These are phyloP conservation scores for Boletus rubroflammeus DNA, from an alignment of 768 basidiomycete species.

Conservation along the genomic window DNA sequence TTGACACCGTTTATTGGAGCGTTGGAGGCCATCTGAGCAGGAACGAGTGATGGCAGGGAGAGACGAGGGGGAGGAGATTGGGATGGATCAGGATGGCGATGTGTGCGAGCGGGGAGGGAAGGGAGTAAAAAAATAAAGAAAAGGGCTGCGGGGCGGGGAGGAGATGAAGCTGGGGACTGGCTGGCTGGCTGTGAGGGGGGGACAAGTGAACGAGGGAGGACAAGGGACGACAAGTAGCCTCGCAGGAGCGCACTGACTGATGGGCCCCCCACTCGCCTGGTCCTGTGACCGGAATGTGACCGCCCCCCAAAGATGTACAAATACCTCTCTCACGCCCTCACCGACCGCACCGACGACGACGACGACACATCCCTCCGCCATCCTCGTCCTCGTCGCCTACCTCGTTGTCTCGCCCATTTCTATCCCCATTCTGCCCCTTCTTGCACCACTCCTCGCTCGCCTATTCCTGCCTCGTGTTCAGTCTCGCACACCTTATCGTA, in stretches of 20 bases:
- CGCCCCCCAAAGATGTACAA: conserved; percentile 32
- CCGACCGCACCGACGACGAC: conserved; percentile 1
- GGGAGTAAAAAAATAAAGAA: neutral
- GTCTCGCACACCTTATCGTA: conserved; percentile 4
- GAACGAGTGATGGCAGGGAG: conserved; percentile 1
- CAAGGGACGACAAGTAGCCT: conserved; percentile 20
- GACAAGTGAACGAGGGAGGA: conserved; percentile 20
- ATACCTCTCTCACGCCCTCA: conserved; percentile 12
- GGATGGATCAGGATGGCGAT: conserved; percentile 16
- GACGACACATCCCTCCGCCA: neutral
- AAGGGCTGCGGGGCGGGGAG: conserved; percentile 4
- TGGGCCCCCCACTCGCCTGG: conserved; percentile 9
- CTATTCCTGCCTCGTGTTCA: neutral
- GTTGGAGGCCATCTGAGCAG: conserved; percentile 60
- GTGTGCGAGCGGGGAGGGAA: conserved; percentile 1
- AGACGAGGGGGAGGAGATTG: conserved; percentile 9
- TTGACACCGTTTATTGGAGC: conserved; percentile 86
- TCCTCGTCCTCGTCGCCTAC: neutral
- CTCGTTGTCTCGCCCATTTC: neutral
- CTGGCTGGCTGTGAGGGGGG: neutral
- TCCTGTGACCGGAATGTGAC: conserved; percentile 34
- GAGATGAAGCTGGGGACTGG: conserved; percentile 4
- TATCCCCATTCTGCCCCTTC: neutral
- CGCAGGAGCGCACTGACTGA: conserved; percentile 23
- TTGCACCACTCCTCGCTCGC: neutral